phyloP scores from a whole-genome alignment of 1,284 basidiomycete species.

The Leccinum pachyderme region DNA sequence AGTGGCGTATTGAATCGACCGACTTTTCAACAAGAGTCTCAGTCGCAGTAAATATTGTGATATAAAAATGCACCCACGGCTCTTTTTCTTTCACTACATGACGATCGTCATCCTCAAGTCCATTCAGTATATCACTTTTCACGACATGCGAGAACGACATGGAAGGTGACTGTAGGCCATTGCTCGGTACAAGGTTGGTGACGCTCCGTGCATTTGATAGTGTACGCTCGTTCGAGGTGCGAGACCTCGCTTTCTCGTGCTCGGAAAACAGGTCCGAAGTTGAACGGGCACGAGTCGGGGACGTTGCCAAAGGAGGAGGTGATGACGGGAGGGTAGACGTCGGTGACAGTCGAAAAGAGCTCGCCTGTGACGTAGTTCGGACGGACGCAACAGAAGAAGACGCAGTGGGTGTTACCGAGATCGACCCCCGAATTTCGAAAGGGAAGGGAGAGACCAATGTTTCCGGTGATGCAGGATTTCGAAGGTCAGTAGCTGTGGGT shows the following conservation, averaged over 20 bases:
- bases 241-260: conserved; percentile 42
- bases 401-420: conserved; percentile 48
- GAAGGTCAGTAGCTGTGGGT: conserved; percentile 40
- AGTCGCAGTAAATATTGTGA: conserved; percentile 9
- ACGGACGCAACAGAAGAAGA: conserved; percentile 38
- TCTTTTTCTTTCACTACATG: conserved; percentile 39
- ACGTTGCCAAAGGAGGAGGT: conserved; percentile 36
- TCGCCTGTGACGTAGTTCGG: conserved; percentile 32
- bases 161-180: conserved; percentile 23
- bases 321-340: conserved; percentile 35
- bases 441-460: conserved; percentile 48
- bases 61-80: conserved; percentile 36
- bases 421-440: conserved; percentile 45
- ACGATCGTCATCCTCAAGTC: conserved; percentile 29
- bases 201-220: conserved; percentile 33
- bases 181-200: conserved; percentile 24
- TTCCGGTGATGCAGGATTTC: conserved; percentile 72
- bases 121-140: conserved; percentile 17
- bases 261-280: conserved; percentile 55
- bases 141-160: conserved; percentile 11
- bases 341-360: conserved; percentile 30
- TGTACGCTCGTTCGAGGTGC: conserved; percentile 31
- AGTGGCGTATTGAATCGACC: conserved; percentile 67
- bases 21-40: conserved; percentile 37
- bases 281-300: conserved; percentile 53